Conservation (phyloP, 176 grass and related monocot genomes). For the Bromus sterilis region DNA sequence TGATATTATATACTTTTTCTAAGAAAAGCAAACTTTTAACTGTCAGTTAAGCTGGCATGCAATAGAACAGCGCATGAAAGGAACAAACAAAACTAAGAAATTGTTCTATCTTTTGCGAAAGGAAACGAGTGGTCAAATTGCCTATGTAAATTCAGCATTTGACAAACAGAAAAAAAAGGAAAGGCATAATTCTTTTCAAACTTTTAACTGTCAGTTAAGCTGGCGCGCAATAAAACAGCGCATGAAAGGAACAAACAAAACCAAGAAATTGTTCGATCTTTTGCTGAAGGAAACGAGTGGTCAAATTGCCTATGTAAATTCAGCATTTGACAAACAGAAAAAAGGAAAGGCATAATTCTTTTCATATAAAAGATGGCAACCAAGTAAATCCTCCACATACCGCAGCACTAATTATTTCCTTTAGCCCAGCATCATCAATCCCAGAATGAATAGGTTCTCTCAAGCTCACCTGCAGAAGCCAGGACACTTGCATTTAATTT, state of each 20-base stretch:
- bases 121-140: not conserved
- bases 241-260: not conserved
- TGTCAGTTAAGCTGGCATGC: not conserved
- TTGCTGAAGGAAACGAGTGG: not conserved
- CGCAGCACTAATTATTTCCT: slow-evolving; percentile 80
- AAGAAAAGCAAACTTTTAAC: not conserved
- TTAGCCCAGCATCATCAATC: slow-evolving; percentile 56
- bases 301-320: not conserved
- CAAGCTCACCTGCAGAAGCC: slow-evolving; percentile 76
- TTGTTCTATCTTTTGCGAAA: not conserved
- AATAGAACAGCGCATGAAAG: not conserved
- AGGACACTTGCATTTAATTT: slow-evolving; percentile 5
- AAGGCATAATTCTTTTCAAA: not conserved
- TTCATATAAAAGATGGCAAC: slow-evolving; percentile 3
- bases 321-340: not conserved
- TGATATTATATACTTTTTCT: not conserved
- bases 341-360: not conserved
- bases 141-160: not conserved
- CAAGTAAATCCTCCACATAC: slow-evolving; percentile 41
- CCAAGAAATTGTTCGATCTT: not conserved
- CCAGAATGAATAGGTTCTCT: slow-evolving; percentile 72
- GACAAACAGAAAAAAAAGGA: not conserved
- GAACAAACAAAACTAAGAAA: not conserved
- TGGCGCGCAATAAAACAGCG: not conserved
- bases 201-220: not conserved